Evolutionary conservation across 148 eudicot genomes (phyloP), one percentile per base, ranked within the genome.

Genomic region (Bassia scoparia): DNA sequence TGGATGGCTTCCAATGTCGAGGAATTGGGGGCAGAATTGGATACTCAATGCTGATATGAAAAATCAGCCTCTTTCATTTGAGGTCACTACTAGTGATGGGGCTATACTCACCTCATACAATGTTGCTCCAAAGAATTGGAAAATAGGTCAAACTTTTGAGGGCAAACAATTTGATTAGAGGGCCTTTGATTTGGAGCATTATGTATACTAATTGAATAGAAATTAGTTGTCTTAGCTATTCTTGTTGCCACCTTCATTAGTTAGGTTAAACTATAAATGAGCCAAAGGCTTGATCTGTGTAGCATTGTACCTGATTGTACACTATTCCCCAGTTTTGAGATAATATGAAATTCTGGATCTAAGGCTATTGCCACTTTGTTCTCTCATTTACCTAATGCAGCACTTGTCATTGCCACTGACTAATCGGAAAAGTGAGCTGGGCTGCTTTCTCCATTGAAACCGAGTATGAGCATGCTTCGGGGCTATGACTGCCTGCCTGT

Each of bases 1-100:
- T 31, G 98, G 95, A 48, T 90, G 98, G 95, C 90, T 93, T 29
- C 89, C 90, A 3, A 90, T 93, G 92, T 90, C 92, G 31, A 82
- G 97, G 71, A 89, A 85, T 43, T 88, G 97, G 97, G 96, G 97
- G 30, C 95, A 87, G 58, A 87, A 89, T 80, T 94, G 98, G 97
- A 92, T 89, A 69, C 81, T 94, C 58, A 89, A 86, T 69, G 96
- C 93, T 5, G 92, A 94, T 71, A 55, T 94, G 52, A 89, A 83
- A 83, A 87, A 85, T 18, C 97, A 91, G 50, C 95, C 93, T 41
- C 88, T 91, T 52, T 94, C 96, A 34, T 91, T 91, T 70, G 97
- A 94, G 79, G 71, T 89, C 61, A 91, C 97, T 11, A 84, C 84
- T 50, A 88, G 98, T 60, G 98, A 91, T 64, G 86, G 91, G 15